Base-by-base conservation (phyloP, 768 basidiomycete species). In the Leccinum rimulosum region DNA sequence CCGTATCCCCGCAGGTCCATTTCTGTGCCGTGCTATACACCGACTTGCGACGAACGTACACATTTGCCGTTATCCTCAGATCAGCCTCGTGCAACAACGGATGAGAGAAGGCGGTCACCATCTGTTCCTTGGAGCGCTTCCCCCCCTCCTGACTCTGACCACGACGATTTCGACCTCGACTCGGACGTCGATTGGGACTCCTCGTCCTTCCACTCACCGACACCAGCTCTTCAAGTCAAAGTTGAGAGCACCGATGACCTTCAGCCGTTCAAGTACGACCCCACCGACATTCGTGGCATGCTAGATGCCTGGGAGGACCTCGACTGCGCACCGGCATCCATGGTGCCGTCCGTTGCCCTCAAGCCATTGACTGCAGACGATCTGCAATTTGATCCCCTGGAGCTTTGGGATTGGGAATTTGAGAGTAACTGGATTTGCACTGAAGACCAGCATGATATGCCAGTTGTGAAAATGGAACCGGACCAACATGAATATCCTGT, bases 281-380 rank as follows among this genome's bases (percentile, higher is more conserved):
- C 81, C 2, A 75, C 74, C 19, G 86, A 89, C 63, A 80, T 88
- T 4, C 81, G 84, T 63, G 82, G 82, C 12, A 80, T 87, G 73
- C 70, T 89, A 48, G 86, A 88, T 57, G 83, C 82, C 17, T 91
- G 88, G 88, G 88, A 89, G 54, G 80, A 82, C 62, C 77, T 84
- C 59, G 85, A 87, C 64, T 66, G 73, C 22, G 61, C 66, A 12
- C 67, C 62, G 11, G 64, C 64, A 28, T 69, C 64, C 31, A 73
- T 63, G 6, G 62, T 69, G 10, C 65, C 67, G 17, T 66, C 67
- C 66, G 70, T 56, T 68, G 73, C 64, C 6, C 61, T 71, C 58
- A 72, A 73, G 52, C 43, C 71, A 50, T 70, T 70, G 27, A 45
- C 51, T 11, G 64, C 78, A 38, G 76, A 75, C 3, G 80, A 77